phyloP scores from a whole-genome alignment of 2,329 filamentous ascomycete species.

The Alternaria viburni region DNA sequence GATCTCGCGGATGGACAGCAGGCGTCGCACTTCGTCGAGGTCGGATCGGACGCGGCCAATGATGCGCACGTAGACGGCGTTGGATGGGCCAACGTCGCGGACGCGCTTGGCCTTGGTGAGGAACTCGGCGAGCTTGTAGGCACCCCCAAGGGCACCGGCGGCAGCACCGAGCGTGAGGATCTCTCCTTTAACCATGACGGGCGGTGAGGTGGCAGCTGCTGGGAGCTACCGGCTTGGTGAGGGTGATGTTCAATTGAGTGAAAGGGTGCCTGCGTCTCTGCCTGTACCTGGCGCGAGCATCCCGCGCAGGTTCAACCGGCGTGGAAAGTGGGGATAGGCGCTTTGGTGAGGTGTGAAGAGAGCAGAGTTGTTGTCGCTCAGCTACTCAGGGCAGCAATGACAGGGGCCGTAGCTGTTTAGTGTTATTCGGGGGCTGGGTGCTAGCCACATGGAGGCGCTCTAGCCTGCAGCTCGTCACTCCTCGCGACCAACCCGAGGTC shows the following conservation, averaged over 20 bases:
- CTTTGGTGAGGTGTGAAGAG: slow-evolving; percentile 25
- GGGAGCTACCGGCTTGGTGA: slow-evolving; percentile 15
- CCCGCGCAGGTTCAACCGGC: slow-evolving; percentile 35
- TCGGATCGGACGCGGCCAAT: slow-evolving; percentile 46
- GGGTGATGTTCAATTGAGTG: slow-evolving; percentile 26
- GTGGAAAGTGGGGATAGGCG: slow-evolving; percentile 22
- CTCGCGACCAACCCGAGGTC: slow-evolving; percentile 28
- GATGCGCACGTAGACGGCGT: slow-evolving; percentile 49
- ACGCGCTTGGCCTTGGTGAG: slow-evolving; percentile 45
- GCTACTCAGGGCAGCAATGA: slow-evolving; percentile 11
- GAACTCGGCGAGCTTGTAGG: slow-evolving; percentile 49
- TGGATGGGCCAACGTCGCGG: slow-evolving; percentile 45
- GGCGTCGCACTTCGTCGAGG: slow-evolving; percentile 47
- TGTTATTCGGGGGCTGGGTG: slow-evolving; percentile 25
- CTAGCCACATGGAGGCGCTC: slow-evolving; percentile 19
- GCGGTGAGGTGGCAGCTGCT: slow-evolving; percentile 7
- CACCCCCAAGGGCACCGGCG: slow-evolving; percentile 42
- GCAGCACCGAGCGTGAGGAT: slow-evolving; percentile 42
- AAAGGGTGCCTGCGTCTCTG: slow-evolving; percentile 33
- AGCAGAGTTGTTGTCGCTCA: slow-evolving; percentile 15
- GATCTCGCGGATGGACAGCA: slow-evolving; percentile 46
- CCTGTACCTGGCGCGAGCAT: slow-evolving; percentile 40
- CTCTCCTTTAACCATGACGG: slow-evolving; percentile 42
- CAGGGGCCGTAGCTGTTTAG: slow-evolving; percentile 15
- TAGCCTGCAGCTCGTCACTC: slow-evolving; percentile 18